phyloP scores from a whole-genome alignment of 352 stramenopile species.

The Phytopythium oedochilum region DNA sequence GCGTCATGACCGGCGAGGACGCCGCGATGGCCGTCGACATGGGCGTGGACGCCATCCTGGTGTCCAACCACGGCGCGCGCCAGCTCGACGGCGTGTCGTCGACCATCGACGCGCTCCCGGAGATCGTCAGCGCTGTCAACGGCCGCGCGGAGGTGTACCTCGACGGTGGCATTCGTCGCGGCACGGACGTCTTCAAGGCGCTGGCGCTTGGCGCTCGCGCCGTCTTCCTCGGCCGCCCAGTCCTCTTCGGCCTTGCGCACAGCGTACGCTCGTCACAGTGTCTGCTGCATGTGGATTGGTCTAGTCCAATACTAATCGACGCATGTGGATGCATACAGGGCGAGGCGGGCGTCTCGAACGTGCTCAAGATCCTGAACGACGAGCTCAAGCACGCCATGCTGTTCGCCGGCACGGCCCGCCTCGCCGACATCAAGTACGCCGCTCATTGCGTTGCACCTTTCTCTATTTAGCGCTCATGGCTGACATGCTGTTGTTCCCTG shows the following conservation, averaged over 20 bases:
- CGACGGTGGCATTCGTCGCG: conserved; percentile 92
- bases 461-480: not conserved
- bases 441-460: not conserved
- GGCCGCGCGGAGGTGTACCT: conserved; percentile 88
- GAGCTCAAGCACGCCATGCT: conserved; percentile 94
- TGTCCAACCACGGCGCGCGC: conserved; percentile 93
- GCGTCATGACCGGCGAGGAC: conserved; percentile 92
- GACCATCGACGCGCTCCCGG: conserved; percentile 90
- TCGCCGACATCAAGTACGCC: conserved; percentile 73
- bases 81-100: conserved; percentile 89
- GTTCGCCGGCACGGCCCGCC: conserved; percentile 55
- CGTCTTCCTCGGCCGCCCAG: conserved; percentile 92
- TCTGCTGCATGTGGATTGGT: not conserved
- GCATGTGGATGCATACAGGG: conserved; percentile 31
- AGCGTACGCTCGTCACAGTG: conserved; percentile 44
- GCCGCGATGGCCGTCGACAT: conserved; percentile 86
- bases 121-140: conserved; percentile 85
- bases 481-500: not conserved
- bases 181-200: conserved; percentile 95
- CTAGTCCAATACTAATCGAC: not conserved
- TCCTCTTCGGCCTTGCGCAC: conserved; percentile 92
- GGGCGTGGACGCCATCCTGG: conserved; percentile 89
- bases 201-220: conserved; percentile 91
- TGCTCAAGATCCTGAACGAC: conserved; percentile 89
- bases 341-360: conserved; percentile 79